These are phyloP conservation scores for Boletellus ananiceps DNA, from an alignment of 768 basidiomycete species.

Conservation along the genomic window DNA sequence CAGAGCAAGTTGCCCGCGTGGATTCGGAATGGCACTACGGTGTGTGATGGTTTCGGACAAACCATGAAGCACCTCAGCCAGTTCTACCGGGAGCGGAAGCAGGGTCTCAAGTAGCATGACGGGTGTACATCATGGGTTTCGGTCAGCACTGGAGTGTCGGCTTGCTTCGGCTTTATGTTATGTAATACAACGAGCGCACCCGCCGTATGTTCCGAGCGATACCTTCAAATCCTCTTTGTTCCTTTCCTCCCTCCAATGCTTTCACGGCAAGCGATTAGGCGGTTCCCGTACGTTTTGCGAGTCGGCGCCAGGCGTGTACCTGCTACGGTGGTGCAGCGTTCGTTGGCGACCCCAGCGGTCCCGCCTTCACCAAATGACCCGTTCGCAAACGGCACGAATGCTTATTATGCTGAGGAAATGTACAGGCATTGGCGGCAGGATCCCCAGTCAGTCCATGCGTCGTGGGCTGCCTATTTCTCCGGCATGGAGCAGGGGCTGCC, in stretches of 20 bases:
- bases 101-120: conserved; percentile 5
- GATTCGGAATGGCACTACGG: conserved; percentile 64
- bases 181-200: conserved; percentile 8
- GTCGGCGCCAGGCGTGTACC: conserved; percentile 15
- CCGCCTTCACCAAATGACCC: conserved; percentile 74
- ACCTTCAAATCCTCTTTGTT: neutral
- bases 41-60: conserved; percentile 66
- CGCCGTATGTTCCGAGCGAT: conserved; percentile 1
- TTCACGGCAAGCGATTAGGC: conserved; percentile 34
- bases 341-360: conserved; percentile 45
- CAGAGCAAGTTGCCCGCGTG: conserved; percentile 83
- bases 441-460: conserved; percentile 85
- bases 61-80: conserved; percentile 60
- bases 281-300: conserved; percentile 31
- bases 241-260: conserved; percentile 27
- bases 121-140: too few relatives aligned
- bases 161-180: conserved; percentile 14
- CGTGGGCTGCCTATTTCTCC: conserved; percentile 92
- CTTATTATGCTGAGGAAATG: conserved; percentile 97
- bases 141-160: conserved; percentile 1
- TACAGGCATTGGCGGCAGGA: conserved; percentile 89
- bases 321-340: conserved; percentile 24
- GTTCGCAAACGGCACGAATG: conserved; percentile 92
- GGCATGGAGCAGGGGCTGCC: conserved; percentile 87
- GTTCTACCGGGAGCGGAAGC: conserved; percentile 63